Conservation (phyloP, 2,329 filamentous ascomycete genomes). For the Neocatenulostroma microsporum region DNA sequence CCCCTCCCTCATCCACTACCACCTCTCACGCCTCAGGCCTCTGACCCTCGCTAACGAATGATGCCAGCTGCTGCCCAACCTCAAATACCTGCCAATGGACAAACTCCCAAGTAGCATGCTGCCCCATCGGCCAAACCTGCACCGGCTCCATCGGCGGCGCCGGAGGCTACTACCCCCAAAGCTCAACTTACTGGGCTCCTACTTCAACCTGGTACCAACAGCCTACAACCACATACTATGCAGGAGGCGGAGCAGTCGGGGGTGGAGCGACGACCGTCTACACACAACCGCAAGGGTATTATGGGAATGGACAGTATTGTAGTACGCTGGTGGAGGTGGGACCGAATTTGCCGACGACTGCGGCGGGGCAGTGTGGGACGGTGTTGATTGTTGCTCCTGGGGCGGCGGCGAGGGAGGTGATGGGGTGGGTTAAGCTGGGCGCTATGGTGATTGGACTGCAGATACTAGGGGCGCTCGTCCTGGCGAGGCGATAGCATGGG, state of each 20-base stretch:
- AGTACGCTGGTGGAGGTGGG: conserved; percentile 28
- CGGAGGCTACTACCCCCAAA: conserved; percentile 17
- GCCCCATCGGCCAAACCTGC: conserved; percentile 26
- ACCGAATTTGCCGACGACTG: conserved; percentile 27
- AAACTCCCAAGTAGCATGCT: conserved; percentile 28
- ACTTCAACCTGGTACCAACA: conserved; percentile 16
- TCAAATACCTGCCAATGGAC: conserved; percentile 26
- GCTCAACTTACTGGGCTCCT: conserved; percentile 11
- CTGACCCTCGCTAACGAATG: too few species aligned
- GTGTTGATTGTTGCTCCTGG: conserved; percentile 25
- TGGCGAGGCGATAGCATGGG: conserved; percentile 4
- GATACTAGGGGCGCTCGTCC: conserved; percentile 14
- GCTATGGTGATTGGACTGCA: conserved; percentile 17
- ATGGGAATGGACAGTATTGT: conserved; percentile 26
- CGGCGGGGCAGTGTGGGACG: conserved; percentile 28
- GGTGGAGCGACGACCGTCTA: conserved; percentile 10
- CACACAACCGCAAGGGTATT: conserved; percentile 13
- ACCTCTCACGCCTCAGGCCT: conserved; percentile 5
- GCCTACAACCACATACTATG: conserved; percentile 17
- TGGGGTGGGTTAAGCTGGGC: conserved; percentile 13
- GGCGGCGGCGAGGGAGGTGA: conserved; percentile 4
- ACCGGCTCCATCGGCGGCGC: conserved; percentile 16
- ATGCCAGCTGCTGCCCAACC: conserved; percentile 31
- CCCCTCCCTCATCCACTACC: background rate
- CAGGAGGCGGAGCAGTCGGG: conserved; percentile 15